A percentile compares a stretch with the other conserved stretches of the same genome.
These are phyloP conservation scores for Candida germanica DNA, from an alignment of 805 yeast genomes.

Conservation along the genomic window DNA sequence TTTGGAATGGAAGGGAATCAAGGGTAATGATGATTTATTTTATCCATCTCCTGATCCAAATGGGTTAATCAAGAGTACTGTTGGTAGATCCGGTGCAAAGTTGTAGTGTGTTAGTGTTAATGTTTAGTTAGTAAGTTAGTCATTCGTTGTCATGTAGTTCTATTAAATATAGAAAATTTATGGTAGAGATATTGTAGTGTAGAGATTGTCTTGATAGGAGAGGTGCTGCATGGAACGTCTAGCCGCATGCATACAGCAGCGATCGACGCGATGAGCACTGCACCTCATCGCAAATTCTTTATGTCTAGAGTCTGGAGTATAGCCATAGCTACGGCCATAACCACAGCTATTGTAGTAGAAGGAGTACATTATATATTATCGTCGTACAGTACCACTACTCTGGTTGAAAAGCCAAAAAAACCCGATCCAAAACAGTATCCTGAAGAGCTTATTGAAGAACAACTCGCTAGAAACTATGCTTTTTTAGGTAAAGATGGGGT, in stretches of 20 bases:
- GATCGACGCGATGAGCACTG: background rate
- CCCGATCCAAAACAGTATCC: conserved; percentile 22
- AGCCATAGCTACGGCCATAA: conserved; percentile 15
- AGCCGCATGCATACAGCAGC: no score
- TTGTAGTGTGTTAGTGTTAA: no score
- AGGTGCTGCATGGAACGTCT: no score
- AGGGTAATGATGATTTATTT: conserved; percentile 77
- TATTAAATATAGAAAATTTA: no score
- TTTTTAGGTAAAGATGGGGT: conserved; percentile 87
- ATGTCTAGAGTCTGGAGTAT: conserved; percentile 17
- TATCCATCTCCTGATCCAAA: conserved; percentile 92
- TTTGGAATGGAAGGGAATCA: conserved; percentile 78
- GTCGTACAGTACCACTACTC: background rate
- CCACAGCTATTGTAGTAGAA: conserved; percentile 37
- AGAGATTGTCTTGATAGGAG: no score
- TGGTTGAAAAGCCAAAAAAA: conserved; percentile 4
- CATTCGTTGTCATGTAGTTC: no score
- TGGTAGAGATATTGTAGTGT: no score
- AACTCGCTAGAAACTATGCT: conserved; percentile 89
- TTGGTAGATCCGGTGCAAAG: conserved; percentile 58
- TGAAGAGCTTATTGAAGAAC: conserved; percentile 82
- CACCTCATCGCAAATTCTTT: conserved; percentile 9
- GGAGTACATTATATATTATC: conserved; percentile 21
- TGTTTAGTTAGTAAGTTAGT: no score
- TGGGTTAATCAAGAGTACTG: conserved; percentile 86